Evolutionary conservation across 2,329 filamentous ascomycete genomes (phyloP), one percentile per base, ranked within the genome.

Genomic region (Periconia sp.): DNA sequence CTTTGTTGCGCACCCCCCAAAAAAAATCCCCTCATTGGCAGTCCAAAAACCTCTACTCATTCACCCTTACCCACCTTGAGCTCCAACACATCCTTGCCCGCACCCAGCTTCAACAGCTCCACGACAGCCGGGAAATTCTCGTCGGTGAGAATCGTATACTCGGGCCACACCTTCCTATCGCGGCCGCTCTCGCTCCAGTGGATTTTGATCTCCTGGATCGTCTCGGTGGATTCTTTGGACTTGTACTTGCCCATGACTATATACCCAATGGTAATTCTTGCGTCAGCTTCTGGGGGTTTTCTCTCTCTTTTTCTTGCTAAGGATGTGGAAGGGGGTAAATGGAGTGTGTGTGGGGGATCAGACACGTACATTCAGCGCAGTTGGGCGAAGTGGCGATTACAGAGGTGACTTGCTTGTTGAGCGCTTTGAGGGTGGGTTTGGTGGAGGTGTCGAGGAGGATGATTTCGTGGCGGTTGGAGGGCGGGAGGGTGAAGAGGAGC

Each of bases 181-280:
- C 63, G 48, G 7, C 43, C 55, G 32, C 50, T 51, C 12, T 47
- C 53, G 37, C 55, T 55, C 66, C 66, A 69, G 47, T 66, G 66
- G 4, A 69, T 52, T 13, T 46, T 50, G 22, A 68, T 47, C 32
- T 65, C 59, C 25, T 63, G 54, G 23, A 68, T 68, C 13, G 48
- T 48, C 34, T 64, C 63, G 12, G 51, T 46, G 0, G 38, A 37
- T 0, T 47, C 51, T 15, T 56, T 32, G 23, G 49, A 17, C 39
- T 68, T 69, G 56, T 66, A 61, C 43, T 68, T 59, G 25, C 40
- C 45, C 59, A 66, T 65, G 58, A 63, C 59, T 62, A 28, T 40
- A 9, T 21, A 11, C 7, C 4, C 8, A 17, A n/a, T n/a, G n/a
- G n/a, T n/a, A n/a, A n/a, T n/a, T n/a, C n/a, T n/a, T n/a, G n/a